phyloP scores from a whole-genome alignment of 2,329 filamentous ascomycete species.

The Herpotrichia juniperi region DNA sequence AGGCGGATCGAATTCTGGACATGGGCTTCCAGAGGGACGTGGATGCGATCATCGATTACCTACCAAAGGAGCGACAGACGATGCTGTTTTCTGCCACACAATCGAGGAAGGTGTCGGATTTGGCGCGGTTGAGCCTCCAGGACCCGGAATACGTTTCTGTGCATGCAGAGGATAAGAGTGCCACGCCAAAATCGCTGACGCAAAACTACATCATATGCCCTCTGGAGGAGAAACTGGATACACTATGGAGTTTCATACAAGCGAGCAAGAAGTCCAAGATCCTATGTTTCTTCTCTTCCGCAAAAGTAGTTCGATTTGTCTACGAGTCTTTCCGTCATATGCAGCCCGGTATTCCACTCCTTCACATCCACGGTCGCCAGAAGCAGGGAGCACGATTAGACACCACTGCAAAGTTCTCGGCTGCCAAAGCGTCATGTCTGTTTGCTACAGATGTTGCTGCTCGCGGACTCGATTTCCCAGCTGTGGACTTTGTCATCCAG shows the following conservation, averaged over 20 bases:
- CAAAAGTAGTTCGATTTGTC: slow-evolving; percentile 94
- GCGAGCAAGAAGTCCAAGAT: slow-evolving; percentile 92
- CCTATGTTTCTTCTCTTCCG: slow-evolving; percentile 91
- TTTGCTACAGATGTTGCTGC: slow-evolving; percentile 97
- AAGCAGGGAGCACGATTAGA: slow-evolving; percentile 89
- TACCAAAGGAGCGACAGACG: slow-evolving; percentile 85
- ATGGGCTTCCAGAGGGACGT: slow-evolving; percentile 94
- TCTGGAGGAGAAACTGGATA: slow-evolving; percentile 87
- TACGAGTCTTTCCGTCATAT: slow-evolving; percentile 93
- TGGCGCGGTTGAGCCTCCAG: slow-evolving; percentile 84
- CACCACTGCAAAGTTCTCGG: slow-evolving; percentile 82
- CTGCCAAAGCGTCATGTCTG: slow-evolving; percentile 81
- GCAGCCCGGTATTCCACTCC: slow-evolving; percentile 89
- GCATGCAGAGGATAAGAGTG: slow-evolving; percentile 78
- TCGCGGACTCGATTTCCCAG: slow-evolving; percentile 91
- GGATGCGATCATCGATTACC: slow-evolving; percentile 90
- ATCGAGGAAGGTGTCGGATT: slow-evolving; percentile 89
- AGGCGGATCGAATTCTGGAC: slow-evolving; percentile 95
- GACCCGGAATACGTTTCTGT: slow-evolving; percentile 96
- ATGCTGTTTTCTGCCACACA: slow-evolving; percentile 96
- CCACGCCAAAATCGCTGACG: slow-evolving; percentile 83
- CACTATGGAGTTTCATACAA: slow-evolving; percentile 89
- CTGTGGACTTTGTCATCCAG: slow-evolving; percentile 99
- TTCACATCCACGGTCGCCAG: slow-evolving; percentile 92
- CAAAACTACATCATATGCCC: slow-evolving; percentile 92